Percentiles rank a stretch among this genome's conserved stretches.
phyloP scores from a whole-genome alignment of 139 green algal species.

The Limnomonas spitsbergensis region DNA sequence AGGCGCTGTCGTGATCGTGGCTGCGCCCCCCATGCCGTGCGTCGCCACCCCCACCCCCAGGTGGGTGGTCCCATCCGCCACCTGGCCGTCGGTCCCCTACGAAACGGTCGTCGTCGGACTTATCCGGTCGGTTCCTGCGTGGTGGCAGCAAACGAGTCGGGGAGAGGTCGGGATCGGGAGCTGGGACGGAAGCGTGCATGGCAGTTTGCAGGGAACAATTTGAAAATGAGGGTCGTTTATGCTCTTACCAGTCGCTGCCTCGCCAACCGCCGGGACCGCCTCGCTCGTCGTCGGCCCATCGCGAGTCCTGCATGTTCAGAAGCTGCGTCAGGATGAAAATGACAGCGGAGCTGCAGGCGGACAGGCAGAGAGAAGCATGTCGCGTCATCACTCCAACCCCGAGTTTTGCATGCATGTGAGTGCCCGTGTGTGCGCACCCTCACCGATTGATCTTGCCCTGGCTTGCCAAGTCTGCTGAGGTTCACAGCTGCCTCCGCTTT shows the following conservation, averaged over 20 bases:
- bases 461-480: neutral
- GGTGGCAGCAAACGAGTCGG: too few species aligned
- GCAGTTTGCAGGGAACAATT: too few species aligned
- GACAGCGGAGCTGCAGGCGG: neutral
- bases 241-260: neutral
- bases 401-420: too few species aligned
- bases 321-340: neutral
- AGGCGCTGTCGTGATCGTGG: neutral
- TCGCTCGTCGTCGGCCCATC: slow-evolving; percentile 42
- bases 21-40: neutral
- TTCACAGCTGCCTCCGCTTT: slow-evolving; percentile 17
- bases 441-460: slow-evolving; percentile 11
- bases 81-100: neutral
- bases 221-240: neutral
- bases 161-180: too few species aligned
- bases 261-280: slow-evolving; percentile 10
- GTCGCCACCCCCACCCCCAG: neutral
- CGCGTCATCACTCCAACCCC: too few species aligned
- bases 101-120: neutral
- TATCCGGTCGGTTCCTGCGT: neutral
- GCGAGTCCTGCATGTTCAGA: slow-evolving; percentile 13
- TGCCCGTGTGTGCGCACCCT: too few species aligned
- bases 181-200: too few species aligned
- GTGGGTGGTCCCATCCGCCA: neutral
- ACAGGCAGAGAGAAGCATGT: too few species aligned